phyloP scores from a whole-genome alignment of 2,329 filamentous ascomycete genomes.

The Capronia epimyces region DNA sequence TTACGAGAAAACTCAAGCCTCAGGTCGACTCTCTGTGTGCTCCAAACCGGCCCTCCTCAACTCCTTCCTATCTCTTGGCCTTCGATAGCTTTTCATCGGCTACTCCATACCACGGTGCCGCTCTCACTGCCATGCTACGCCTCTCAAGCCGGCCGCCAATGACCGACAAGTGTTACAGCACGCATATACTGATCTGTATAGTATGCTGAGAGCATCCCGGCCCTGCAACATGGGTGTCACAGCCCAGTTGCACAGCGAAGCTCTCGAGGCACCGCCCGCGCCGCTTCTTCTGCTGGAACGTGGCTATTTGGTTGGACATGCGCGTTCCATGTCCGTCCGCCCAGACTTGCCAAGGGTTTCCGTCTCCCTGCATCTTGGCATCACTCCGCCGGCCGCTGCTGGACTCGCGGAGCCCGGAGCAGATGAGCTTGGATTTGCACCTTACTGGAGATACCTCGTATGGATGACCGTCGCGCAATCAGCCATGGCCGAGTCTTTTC shows the following conservation, averaged over 20 bases:
- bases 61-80: too few species aligned
- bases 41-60: too few species aligned
- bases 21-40: too few species aligned
- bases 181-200: not conserved
- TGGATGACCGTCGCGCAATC: too few species aligned
- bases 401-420: conserved; percentile 10
- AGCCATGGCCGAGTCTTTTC: too few species aligned
- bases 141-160: too few species aligned
- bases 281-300: conserved; percentile 9
- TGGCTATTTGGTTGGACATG: conserved; percentile 18
- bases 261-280: not conserved
- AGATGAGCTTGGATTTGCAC: not conserved
- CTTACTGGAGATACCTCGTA: not conserved
- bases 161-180: not conserved
- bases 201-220: not conserved
- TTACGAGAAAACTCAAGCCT: too few species aligned
- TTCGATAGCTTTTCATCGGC: too few species aligned
- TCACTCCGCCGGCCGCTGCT: conserved; percentile 3
- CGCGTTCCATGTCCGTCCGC: conserved; percentile 1
- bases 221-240: too few species aligned
- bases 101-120: too few species aligned
- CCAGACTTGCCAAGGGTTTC: conserved; percentile 7
- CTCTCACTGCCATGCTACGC: too few species aligned
- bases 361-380: conserved; percentile 8
- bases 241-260: not conserved